Percentiles rank a stretch among this genome's conserved stretches.
Conservation (phyloP, 345 rosid species). For the Populus ilicifolia region DNA sequence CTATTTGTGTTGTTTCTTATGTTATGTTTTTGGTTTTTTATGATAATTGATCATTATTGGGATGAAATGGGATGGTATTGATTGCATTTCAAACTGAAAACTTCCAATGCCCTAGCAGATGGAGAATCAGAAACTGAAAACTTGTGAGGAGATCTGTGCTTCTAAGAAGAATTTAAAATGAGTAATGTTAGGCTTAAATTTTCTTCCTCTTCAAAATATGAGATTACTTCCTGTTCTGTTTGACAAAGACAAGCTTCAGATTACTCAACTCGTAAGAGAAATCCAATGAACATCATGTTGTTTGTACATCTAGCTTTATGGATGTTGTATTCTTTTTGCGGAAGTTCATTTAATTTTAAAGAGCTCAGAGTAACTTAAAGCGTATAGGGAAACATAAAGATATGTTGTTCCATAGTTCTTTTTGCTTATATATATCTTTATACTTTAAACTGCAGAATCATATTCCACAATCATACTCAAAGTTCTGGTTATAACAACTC, state of each 20-base stretch:
- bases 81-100: slow-evolving; percentile 10
- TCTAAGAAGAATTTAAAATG: slow-evolving; percentile 8
- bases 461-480: neutral
- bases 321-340: neutral
- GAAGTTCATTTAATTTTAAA: neutral
- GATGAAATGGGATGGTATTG: slow-evolving; percentile 4
- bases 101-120: slow-evolving; percentile 5
- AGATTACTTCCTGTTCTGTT: neutral
- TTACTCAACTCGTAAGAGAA: neutral
- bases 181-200: neutral
- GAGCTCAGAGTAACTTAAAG: neutral
- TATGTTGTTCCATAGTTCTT: neutral
- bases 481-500: neutral
- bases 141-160: neutral
- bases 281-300: neutral
- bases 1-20: slow-evolving; percentile 10
- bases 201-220: neutral
- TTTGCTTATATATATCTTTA: neutral
- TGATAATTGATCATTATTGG: slow-evolving; percentile 2
- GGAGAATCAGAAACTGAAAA: slow-evolving; percentile 4
- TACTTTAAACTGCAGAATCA: neutral
- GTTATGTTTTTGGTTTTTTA: slow-evolving; percentile 7
- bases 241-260: neutral
- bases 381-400: neutral
- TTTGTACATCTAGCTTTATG: neutral